Conservation (phyloP, 495 filamentous ascomycete species). For the Pyronema omphalodes region DNA sequence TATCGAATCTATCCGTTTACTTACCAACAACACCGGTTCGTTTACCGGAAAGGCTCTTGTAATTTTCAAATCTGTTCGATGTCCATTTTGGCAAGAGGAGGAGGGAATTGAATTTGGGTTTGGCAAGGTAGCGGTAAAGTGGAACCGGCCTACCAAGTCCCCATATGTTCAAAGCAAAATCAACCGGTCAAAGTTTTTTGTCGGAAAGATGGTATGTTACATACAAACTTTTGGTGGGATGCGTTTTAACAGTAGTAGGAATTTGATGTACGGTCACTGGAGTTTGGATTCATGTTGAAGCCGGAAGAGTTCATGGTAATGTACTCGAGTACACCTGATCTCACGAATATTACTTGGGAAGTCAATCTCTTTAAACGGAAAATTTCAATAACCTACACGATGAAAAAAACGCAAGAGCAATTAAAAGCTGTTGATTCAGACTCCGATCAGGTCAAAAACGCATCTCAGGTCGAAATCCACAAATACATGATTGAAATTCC, state of each 20-base stretch:
- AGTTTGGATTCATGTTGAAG: conserved; percentile 37
- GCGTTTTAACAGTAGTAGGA: conserved; percentile 6
- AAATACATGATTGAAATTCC: conserved; percentile 22
- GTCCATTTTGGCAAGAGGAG: neutral
- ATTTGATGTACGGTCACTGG: conserved; percentile 25
- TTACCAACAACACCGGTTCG: conserved; percentile 35
- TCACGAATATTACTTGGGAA: conserved; percentile 19
- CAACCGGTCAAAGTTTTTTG: neutral
- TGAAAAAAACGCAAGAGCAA: conserved; percentile 25
- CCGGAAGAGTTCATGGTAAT: conserved; percentile 33
- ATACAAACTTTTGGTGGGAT: neutral
- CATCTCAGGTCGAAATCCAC: conserved; percentile 11
- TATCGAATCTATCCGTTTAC: conserved; percentile 19
- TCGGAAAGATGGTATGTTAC: neutral
- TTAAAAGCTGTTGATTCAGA: neutral
- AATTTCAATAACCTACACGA: conserved; percentile 29
- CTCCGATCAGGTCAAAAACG: neutral
- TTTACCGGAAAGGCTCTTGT: conserved; percentile 44
- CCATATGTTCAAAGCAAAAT: neutral
- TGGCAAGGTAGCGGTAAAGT: neutral
- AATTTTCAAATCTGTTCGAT: neutral
- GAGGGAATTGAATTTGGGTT: neutral
- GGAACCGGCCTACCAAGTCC: neutral
- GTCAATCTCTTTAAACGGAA: conserved; percentile 30
- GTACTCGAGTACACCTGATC: conserved; percentile 15